These are phyloP conservation scores for Ampelomyces quisqualis DNA, from an alignment of 2,329 filamentous ascomycete genomes.

Conservation along the genomic window DNA sequence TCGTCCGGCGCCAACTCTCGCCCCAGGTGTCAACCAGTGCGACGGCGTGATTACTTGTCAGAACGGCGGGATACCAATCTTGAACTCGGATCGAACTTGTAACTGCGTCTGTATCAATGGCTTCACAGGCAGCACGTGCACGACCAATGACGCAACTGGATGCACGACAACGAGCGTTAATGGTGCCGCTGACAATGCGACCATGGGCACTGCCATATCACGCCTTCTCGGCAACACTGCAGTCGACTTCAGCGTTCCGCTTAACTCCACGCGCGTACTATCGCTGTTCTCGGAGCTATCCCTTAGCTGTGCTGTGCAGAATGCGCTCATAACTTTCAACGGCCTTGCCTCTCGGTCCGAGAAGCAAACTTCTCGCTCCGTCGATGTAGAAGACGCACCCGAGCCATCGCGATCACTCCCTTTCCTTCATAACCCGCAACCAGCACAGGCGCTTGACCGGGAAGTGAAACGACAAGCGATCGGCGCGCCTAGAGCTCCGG, in stretches of 20 bases:
- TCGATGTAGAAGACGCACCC: slow-evolving; percentile 21
- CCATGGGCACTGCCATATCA: slow-evolving; percentile 76
- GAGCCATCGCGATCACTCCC: slow-evolving; percentile 28
- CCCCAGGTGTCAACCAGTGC: slow-evolving; percentile 51
- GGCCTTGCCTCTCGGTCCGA: slow-evolving; percentile 45
- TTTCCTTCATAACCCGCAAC: slow-evolving; percentile 27
- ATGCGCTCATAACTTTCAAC: slow-evolving; percentile 83
- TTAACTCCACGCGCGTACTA: slow-evolving; percentile 69
- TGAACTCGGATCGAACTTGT: slow-evolving; percentile 65
- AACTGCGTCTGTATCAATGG: slow-evolving; percentile 87
- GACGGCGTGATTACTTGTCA: slow-evolving; percentile 63
- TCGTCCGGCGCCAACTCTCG: slow-evolving; percentile 23
- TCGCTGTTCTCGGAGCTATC: slow-evolving; percentile 73
- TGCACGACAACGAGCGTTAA: slow-evolving; percentile 57
- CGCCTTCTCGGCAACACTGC: slow-evolving; percentile 67
- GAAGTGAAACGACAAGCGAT: slow-evolving; percentile 29
- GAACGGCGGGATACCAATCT: slow-evolving; percentile 78
- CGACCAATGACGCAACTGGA: slow-evolving; percentile 49
- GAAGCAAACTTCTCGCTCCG: slow-evolving; percentile 11
- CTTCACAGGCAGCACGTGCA: slow-evolving; percentile 69
- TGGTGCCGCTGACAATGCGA: slow-evolving; percentile 58
- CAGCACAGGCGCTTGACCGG: slow-evolving; percentile 8
- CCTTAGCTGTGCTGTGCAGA: slow-evolving; percentile 80
- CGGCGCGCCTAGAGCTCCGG: slow-evolving; percentile 32
- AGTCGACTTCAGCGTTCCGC: slow-evolving; percentile 71